phyloP scores from a whole-genome alignment of 1,139 yeast genomes.

The Trichomonascaceae sp. region DNA sequence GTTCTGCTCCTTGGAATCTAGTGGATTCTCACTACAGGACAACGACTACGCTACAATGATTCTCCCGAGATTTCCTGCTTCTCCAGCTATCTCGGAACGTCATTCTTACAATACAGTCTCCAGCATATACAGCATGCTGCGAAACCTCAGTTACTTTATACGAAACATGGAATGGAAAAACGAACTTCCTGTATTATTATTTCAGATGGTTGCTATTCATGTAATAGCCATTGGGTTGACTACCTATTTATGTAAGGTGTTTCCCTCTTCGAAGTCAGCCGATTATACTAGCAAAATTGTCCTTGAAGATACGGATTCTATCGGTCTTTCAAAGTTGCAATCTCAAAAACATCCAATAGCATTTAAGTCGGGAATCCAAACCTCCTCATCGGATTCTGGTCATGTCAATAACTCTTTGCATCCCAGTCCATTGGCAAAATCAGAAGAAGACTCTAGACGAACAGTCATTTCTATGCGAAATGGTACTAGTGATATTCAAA shows the following conservation, averaged over 20 bases:
- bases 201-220: constrained; percentile 28
- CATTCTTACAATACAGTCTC: constrained; percentile 23
- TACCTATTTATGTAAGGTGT: constrained; percentile 25
- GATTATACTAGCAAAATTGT: constrained; percentile 10
- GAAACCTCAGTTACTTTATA: constrained; percentile 20
- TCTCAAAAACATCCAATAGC: background rate
- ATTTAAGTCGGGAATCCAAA: background rate
- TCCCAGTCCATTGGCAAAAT: background rate
- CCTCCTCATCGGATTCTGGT: background rate
- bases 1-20: constrained; percentile 4
- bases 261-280: constrained; percentile 19
- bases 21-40: background rate
- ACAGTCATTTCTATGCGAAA: constrained; percentile 10
- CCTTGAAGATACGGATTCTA: constrained; percentile 10
- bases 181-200: constrained; percentile 26
- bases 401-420: background rate
- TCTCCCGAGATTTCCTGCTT: constrained; percentile 9
- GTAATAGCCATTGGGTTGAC: constrained; percentile 26
- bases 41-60: background rate
- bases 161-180: constrained; percentile 25
- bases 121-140: constrained; percentile 21
- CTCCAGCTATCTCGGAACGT: constrained; percentile 5
- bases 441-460: constrained; percentile 4
- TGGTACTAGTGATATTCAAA: background rate
- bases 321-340: background rate